These are phyloP conservation scores for Apiospora kogelbergensis DNA, from an alignment of 2,329 filamentous ascomycete genomes.

Conservation along the genomic window DNA sequence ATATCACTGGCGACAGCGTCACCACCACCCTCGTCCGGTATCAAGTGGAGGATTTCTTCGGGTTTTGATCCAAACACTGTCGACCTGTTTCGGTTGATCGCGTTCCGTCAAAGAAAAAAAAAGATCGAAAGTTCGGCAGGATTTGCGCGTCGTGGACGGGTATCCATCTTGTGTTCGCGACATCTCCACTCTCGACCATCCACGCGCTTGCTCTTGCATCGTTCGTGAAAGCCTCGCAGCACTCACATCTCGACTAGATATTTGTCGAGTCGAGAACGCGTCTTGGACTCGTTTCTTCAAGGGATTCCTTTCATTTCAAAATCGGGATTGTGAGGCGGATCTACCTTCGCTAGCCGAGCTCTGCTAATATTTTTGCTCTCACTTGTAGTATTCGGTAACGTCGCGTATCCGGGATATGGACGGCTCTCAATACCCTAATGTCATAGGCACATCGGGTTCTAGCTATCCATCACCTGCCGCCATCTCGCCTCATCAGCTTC, in stretches of 20 bases:
- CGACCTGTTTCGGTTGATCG: not conserved
- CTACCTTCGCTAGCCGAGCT: not conserved
- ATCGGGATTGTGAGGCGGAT: constrained; percentile 8
- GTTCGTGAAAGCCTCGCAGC: not conserved
- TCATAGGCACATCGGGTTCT: constrained; percentile 54
- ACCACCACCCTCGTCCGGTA: constrained; percentile 15
- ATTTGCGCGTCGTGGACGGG: constrained; percentile 2
- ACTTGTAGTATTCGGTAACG: constrained; percentile 19
- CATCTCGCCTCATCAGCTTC: constrained; percentile 52
- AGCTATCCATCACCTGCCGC: constrained; percentile 53
- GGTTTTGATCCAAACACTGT: constrained; percentile 10
- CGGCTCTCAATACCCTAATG: constrained; percentile 54
- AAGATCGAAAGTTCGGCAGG: not conserved
- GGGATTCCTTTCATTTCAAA: not conserved
- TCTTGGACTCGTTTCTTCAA: not conserved
- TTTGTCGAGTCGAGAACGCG: constrained; percentile 1
- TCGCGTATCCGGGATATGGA: constrained; percentile 48
- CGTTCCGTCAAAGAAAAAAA: not conserved
- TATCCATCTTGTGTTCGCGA: constrained; percentile 9
- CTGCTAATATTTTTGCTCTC: constrained; percentile 19
- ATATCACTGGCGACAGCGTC: constrained; percentile 13
- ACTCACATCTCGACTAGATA: not conserved
- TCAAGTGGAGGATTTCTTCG: constrained; percentile 15
- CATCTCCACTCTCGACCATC: constrained; percentile 7
- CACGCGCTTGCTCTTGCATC: constrained; percentile 6